These are phyloP conservation scores for Chlorencoelia australis DNA, from an alignment of 2,329 filamentous ascomycete species.

Conservation along the genomic window DNA sequence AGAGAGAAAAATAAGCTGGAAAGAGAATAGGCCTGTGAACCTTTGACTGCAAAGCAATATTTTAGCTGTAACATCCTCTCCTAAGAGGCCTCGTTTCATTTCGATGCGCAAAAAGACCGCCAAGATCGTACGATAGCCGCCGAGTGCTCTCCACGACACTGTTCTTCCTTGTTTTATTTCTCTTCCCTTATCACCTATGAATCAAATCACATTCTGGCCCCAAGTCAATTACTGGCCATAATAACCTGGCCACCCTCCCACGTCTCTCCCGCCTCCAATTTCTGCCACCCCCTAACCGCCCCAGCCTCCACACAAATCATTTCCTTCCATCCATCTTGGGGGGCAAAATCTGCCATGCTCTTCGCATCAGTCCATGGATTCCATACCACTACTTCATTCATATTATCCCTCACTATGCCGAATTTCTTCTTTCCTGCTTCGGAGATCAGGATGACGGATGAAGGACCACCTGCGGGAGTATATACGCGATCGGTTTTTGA, in stretches of 20 bases:
- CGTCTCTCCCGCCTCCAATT: conserved; percentile 67
- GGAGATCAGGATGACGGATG: conserved; percentile 46
- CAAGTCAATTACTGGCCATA: conserved; percentile 2
- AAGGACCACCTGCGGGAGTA: conserved; percentile 54
- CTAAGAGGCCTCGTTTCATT: too few relatives aligned
- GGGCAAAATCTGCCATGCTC: conserved; percentile 76
- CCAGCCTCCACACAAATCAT: conserved; percentile 96
- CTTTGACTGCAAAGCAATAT: too few relatives aligned
- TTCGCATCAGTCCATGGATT: conserved; percentile 90
- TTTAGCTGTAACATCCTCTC: too few relatives aligned
- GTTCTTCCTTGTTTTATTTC: too few relatives aligned
- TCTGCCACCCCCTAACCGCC: conserved; percentile 70
- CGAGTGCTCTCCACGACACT: too few relatives aligned
- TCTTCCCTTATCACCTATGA: too few relatives aligned
- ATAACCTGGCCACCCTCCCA: conserved; percentile 43
- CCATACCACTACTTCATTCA: conserved; percentile 88
- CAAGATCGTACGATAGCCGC: too few relatives aligned
- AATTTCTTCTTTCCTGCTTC: conserved; percentile 56
- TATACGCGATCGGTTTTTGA: conserved; percentile 86
- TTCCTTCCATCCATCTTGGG: conserved; percentile 80
- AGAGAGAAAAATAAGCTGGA: too few relatives aligned
- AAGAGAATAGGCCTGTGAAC: too few relatives aligned
- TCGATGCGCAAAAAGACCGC: too few relatives aligned
- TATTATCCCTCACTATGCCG: conserved; percentile 70
- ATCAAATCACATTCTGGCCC: too few relatives aligned